Base-by-base conservation (phyloP, 2,329 filamentous ascomycete genomes). In the Pseudogymnoascus sp. region DNA sequence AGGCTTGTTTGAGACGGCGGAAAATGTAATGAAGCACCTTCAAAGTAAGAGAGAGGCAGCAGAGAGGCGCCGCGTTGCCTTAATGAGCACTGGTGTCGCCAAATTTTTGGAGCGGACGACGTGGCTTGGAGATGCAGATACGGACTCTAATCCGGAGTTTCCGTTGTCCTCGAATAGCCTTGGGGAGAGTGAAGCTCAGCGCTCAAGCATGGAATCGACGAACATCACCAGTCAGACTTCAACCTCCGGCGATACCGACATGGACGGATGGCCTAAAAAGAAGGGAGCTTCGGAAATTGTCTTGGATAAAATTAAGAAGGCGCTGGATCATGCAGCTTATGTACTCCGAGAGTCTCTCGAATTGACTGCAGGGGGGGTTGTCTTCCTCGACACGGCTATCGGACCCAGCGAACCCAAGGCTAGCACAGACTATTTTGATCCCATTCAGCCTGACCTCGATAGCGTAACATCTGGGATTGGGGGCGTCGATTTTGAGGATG, bases 331-430 rank as follows among this genome's bases (percentile, higher is more conserved):
- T 38, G 71, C 70, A 10, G 70, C 71, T 6, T 62, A 69, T 12
- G 69, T 71, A 22, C 64, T 72, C 22, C 65, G 67, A 33, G 69
- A 71, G 46, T 71, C 69, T 56, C 62, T 72, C 2, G 71, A 72
- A 62, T 61, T 72, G 14, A 66, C 59, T 6, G 66, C 65, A 53
- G 71, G 71, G 8, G 70, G 70, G 3, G 69, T 72, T 35, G 67
- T 70, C 2, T 72, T 72, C 46, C 63, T 72, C 11, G 70, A 72
- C 56, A 67, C 68, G 8, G 63, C 70, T n/a, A 59, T 67, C 28
- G 65, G 67, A 1, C 67, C 68, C 37, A 65, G 63, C 6, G 66
- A 68, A 16, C 60, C 50, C 41, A 66, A 63, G 5, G 62, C 61
- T 19, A 64, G 19, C 2, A 63, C 66, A 10, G 61, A 64, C 6